These are phyloP conservation scores for Botryosphaeria dothidea DNA, from an alignment of 2,329 filamentous ascomycete species.

Conservation along the genomic window DNA sequence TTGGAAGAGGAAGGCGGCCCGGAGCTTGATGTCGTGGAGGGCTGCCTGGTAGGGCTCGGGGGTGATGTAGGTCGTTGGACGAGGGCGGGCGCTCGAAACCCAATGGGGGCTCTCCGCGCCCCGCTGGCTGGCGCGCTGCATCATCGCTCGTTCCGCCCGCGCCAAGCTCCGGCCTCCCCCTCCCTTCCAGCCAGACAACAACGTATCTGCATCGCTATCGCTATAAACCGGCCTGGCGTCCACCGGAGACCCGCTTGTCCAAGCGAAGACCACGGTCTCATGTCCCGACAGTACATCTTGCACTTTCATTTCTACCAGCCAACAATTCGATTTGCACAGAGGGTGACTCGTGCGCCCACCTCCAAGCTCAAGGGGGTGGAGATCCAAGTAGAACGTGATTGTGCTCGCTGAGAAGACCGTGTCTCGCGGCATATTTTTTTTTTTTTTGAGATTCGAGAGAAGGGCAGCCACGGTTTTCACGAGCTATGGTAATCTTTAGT, in stretches of 20 bases:
- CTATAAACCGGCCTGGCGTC: background rate
- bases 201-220: background rate
- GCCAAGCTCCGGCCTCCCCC: constrained; percentile 13
- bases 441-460: background rate
- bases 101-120: constrained; percentile 17
- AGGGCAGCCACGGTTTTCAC: background rate
- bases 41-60: constrained; percentile 19
- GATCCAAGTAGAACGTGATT: background rate
- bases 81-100: constrained; percentile 17
- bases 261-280: background rate
- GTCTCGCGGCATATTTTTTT: background rate
- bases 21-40: constrained; percentile 9
- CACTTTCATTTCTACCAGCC: background rate
- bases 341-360: constrained; percentile 2
- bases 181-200: background rate
- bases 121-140: constrained; percentile 7
- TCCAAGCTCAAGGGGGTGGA: constrained; percentile 9
- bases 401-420: background rate
- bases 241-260: too few species aligned
- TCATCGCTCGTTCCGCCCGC: constrained; percentile 18
- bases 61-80: constrained; percentile 20
- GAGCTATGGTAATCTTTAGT: background rate
- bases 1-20: constrained; percentile 23
- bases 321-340: background rate
- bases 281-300: background rate